Base-by-base conservation (phyloP, 768 basidiomycete species). In the Hemileccinum rubropunctum region DNA sequence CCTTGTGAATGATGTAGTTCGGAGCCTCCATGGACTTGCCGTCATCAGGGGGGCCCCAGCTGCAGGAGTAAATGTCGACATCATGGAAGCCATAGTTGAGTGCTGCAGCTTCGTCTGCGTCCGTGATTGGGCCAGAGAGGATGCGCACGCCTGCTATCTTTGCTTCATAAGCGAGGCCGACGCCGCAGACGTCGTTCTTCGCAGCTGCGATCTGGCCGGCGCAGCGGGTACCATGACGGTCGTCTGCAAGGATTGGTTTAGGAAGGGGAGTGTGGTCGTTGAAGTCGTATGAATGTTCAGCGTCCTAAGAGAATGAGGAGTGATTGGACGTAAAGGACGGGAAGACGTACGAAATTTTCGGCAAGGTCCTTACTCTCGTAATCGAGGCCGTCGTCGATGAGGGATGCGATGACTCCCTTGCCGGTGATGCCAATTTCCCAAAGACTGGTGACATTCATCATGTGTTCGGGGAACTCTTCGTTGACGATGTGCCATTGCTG, bases 11-110 rank as follows among this genome's bases (percentile, higher is more conserved):
- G 42, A 99, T 76, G 59, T 90, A 87, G 13, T 81, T 83, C 0
- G 97, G 97, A 0, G 82, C 92, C 65, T 99, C 97, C 95, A 98
- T 98, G 1, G 89, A 84, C 60, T 76, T 76, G 9, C 95, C 95
- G 60, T 97, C 89, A 67, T 99, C 95, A 0, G 95, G 90, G 9
- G 97, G 97, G 6, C 97, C 97, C 97, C 97, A 99, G 48, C 90
- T 93, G 69, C 97, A 99, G 54, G 90, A 93, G 70, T 91, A 63
- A 30, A 98, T 59, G 93, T 92, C 21, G 88, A 90, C 44, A 88
- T 91, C 84, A 57, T 97, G 87, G 68, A 83, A 98, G 11, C 87
- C 92, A 67, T 87, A 97, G 70, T 99, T 99, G 50, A 99, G 81
- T 8, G 95, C 84, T 3, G 91, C 83, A 0, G 97, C 94, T 70